phyloP scores from a whole-genome alignment of 257 asterid genomes.

The Haberlea rhodopensis region DNA sequence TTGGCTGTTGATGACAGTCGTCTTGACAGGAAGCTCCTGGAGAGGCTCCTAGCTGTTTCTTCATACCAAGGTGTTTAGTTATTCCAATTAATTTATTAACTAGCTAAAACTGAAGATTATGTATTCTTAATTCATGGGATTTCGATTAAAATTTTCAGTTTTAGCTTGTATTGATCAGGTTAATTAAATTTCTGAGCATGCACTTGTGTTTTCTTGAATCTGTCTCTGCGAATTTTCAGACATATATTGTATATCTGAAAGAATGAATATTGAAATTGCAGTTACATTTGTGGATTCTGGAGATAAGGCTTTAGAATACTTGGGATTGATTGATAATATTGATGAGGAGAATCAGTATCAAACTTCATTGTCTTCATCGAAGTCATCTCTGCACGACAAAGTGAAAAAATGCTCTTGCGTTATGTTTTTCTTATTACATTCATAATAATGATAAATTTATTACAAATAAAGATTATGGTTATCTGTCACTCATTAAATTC shows the following conservation, averaged over 20 bases:
- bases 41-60: constrained; percentile 52
- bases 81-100: too few species aligned
- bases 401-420: constrained; percentile 13
- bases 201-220: not conserved
- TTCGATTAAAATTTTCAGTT: not conserved
- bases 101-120: too few species aligned
- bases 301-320: constrained; percentile 54
- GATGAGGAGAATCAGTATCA: constrained; percentile 26
- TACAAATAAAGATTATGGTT: not conserved
- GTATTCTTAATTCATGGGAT: not conserved
- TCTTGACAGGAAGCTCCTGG: constrained; percentile 49
- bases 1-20: constrained; percentile 56
- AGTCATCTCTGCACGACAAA: constrained; percentile 35
- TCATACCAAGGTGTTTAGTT: constrained; percentile 63
- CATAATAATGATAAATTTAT: not conserved
- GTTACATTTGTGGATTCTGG: constrained; percentile 69
- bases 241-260: not conserved
- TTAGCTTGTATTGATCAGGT: not conserved
- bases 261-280: too few species aligned
- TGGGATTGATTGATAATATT: constrained; percentile 45
- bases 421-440: not conserved
- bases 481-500: not conserved
- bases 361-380: constrained; percentile 25
- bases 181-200: too few species aligned
- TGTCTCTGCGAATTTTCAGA: not conserved